Conservation (phyloP, 495 filamentous ascomycete species). For the Beverwykella pulmonaria region DNA sequence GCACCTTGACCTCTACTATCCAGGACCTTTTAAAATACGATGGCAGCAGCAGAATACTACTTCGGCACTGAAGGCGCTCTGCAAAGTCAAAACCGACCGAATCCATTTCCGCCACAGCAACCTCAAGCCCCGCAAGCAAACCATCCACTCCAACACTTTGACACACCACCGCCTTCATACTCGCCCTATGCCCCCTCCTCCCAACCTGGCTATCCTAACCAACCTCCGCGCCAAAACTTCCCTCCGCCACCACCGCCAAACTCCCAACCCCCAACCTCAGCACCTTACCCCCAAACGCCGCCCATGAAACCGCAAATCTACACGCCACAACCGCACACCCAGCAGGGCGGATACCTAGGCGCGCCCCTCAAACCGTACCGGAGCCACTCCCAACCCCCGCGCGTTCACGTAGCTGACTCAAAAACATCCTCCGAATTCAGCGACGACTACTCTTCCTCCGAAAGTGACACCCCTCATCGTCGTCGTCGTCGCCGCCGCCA, state of each 20-base stretch:
- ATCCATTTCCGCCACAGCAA: slow-evolving; percentile 19
- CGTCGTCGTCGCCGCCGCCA: slow-evolving; percentile 2
- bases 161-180: slow-evolving; percentile 19
- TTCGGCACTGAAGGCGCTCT: slow-evolving; percentile 14
- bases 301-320: slow-evolving; percentile 4
- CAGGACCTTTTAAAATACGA: background rate
- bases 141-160: background rate
- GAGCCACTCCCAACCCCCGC: slow-evolving; percentile 25
- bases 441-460: slow-evolving; percentile 10
- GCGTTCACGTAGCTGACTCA: slow-evolving; percentile 19
- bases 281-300: slow-evolving; percentile 16
- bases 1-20: background rate
- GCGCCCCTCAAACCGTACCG: slow-evolving; percentile 14
- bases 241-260: background rate
- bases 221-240: slow-evolving; percentile 12
- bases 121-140: slow-evolving; percentile 15
- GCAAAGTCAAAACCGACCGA: slow-evolving; percentile 13
- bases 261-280: background rate
- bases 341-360: slow-evolving; percentile 20
- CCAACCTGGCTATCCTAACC: slow-evolving; percentile 2
- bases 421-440: background rate
- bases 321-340: background rate
- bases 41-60: slow-evolving; percentile 37
- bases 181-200: slow-evolving; percentile 5
- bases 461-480: slow-evolving; percentile 12